Evolutionary conservation across 371 early-diverging fungal species (phyloP).

Genomic region (Mucor racemosus): DNA sequence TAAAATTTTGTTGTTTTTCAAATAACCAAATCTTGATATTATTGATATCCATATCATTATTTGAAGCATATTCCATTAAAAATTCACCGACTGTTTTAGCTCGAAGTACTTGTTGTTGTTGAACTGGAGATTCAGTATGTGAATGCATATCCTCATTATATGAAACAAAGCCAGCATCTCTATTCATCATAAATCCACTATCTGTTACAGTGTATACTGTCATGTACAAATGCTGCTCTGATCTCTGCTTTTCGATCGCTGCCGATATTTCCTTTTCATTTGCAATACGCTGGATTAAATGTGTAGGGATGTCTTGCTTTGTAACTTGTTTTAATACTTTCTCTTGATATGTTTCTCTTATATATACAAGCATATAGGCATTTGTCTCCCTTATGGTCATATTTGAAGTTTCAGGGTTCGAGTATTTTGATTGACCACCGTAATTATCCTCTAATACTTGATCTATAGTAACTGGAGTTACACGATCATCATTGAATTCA

Average conservation of each 20-base stretch:
- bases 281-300: slow-evolving; percentile 61
- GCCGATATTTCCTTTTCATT: slow-evolving; percentile 51
- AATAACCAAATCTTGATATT: no score
- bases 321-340: slow-evolving; percentile 70
- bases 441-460: slow-evolving; percentile 96
- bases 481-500: slow-evolving; percentile 97
- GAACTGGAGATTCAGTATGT: neutral
- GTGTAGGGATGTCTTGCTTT: slow-evolving; percentile 75
- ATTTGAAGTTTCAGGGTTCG: slow-evolving; percentile 18
- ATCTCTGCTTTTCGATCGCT: slow-evolving; percentile 50
- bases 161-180: slow-evolving; percentile 70
- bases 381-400: slow-evolving; percentile 78
- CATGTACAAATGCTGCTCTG: slow-evolving; percentile 65
- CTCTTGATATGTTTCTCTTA: slow-evolving; percentile 74
- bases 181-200: slow-evolving; percentile 60
- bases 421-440: slow-evolving; percentile 66
- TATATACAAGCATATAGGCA: slow-evolving; percentile 97
- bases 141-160: slow-evolving; percentile 7
- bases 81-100: neutral
- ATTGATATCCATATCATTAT: no score
- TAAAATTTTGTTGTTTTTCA: no score
- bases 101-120: neutral
- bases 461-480: slow-evolving; percentile 77
- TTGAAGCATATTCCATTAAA: neutral
- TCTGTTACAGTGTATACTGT: slow-evolving; percentile 48